These are phyloP conservation scores for Xerocomellus amylosporus DNA, from an alignment of 768 basidiomycete species.

Conservation along the genomic window DNA sequence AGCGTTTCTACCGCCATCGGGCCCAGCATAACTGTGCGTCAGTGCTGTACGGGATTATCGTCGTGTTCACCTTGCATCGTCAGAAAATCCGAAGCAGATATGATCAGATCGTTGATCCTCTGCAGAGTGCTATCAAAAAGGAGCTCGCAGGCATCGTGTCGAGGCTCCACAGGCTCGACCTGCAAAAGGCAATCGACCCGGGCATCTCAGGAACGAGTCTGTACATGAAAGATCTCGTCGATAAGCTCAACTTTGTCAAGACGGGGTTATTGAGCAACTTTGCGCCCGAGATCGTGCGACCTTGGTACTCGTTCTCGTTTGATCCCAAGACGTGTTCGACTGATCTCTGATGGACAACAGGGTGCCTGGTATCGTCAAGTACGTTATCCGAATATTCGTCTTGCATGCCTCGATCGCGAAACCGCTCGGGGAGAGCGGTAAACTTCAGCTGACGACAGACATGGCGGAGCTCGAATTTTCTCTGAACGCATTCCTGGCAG, in stretches of 20 bases:
- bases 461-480: slow-evolving; percentile 97
- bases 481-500: slow-evolving; percentile 71
- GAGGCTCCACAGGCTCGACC: slow-evolving; percentile 82
- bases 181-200: slow-evolving; percentile 67
- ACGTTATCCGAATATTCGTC: slow-evolving; percentile 82
- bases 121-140: slow-evolving; percentile 67
- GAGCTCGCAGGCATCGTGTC: slow-evolving; percentile 79
- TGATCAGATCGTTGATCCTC: slow-evolving; percentile 57
- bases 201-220: slow-evolving; percentile 55
- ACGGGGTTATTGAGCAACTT: slow-evolving; percentile 73
- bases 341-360: slow-evolving; percentile 34
- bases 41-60: neutral
- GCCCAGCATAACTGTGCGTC: slow-evolving; percentile 57
- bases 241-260: slow-evolving; percentile 78
- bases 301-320: slow-evolving; percentile 55
- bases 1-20: slow-evolving; percentile 53
- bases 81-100: slow-evolving; percentile 39
- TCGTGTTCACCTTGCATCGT: neutral
- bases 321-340: neutral
- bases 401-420: slow-evolving; percentile 91
- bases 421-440: slow-evolving; percentile 89
- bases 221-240: slow-evolving; percentile 84
- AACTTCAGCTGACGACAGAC: slow-evolving; percentile 91
- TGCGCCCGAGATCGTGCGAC: slow-evolving; percentile 65
- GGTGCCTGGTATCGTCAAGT: slow-evolving; percentile 66